phyloP scores from a whole-genome alignment of 2,329 filamentous ascomycete genomes.

The Trichoderma afroharzianum region DNA sequence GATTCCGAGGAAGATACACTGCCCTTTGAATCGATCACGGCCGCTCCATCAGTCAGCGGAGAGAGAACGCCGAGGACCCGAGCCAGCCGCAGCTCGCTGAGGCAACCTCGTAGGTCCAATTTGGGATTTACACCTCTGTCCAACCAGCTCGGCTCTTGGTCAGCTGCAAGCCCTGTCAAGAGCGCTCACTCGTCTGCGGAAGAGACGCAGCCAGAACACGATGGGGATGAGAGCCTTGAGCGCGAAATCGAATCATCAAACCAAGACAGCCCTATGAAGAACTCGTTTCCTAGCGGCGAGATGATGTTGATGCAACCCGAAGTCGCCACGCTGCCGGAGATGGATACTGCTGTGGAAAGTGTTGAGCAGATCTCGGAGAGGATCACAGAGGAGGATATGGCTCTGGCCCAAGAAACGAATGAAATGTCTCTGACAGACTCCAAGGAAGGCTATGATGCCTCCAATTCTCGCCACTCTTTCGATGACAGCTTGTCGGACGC shows the following conservation, averaged over 20 bases:
- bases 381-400: conserved; percentile 55
- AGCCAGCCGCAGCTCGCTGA: conserved; percentile 16
- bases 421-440: conserved; percentile 56
- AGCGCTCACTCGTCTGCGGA: background rate
- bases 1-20: conserved; percentile 54
- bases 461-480: conserved; percentile 30
- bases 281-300: conserved; percentile 59
- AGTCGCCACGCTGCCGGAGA: background rate
- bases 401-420: conserved; percentile 55
- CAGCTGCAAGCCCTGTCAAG: conserved; percentile 49
- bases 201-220: background rate
- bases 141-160: conserved; percentile 60
- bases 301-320: conserved; percentile 41
- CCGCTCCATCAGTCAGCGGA: conserved; percentile 40
- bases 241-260: conserved; percentile 18
- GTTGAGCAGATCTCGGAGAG: conserved; percentile 39
- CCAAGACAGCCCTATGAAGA: conserved; percentile 40
- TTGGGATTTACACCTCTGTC: conserved; percentile 62
- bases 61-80: conserved; percentile 25
- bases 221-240: background rate
- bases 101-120: conserved; percentile 29
- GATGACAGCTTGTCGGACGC: conserved; percentile 56
- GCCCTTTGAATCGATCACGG: conserved; percentile 31
- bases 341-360: conserved; percentile 19
- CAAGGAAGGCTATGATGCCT: conserved; percentile 35